Evolutionary conservation across 495 filamentous ascomycete species (phyloP).

Genomic region (Aspergillus mulundensis): DNA sequence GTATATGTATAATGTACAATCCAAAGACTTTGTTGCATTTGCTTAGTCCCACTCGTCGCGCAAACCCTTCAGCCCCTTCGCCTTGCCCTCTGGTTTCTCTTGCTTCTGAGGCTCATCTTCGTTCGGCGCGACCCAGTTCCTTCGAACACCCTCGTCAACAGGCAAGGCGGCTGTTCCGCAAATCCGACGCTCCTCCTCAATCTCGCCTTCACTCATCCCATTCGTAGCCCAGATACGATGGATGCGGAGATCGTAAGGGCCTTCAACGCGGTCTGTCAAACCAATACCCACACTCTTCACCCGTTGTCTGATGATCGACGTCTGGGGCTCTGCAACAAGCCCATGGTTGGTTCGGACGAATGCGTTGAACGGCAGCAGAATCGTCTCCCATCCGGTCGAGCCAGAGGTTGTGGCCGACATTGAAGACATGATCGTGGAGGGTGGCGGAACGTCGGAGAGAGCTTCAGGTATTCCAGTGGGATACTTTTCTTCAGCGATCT

Average conservation of each 20-base stretch:
- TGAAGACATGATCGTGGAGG: conserved; percentile 36
- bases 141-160: conserved; percentile 39
- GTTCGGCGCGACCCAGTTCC: conserved; percentile 21
- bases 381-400: conserved; percentile 87
- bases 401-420: conserved; percentile 33
- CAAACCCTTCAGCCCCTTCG: conserved; percentile 37
- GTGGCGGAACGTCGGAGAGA: conserved; percentile 38
- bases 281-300: conserved; percentile 83
- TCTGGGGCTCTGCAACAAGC: conserved; percentile 84
- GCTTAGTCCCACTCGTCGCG: conserved; percentile 36
- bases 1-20: conserved; percentile 22
- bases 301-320: conserved; percentile 76
- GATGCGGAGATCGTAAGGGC: conserved; percentile 78
- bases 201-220: conserved; percentile 39
- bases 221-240: conserved; percentile 76
- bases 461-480: conserved; percentile 30
- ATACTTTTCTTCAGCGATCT: conserved; percentile 22
- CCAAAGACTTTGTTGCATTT: background rate
- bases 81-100: conserved; percentile 15
- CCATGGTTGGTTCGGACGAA: conserved; percentile 95
- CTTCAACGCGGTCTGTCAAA: conserved; percentile 81
- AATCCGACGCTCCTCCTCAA: conserved; percentile 38
- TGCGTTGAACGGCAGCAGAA: conserved; percentile 80
- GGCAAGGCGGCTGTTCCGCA: conserved; percentile 41
- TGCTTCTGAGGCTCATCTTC: conserved; percentile 2